Evolutionary conservation across 2,329 filamentous ascomycete species (phyloP), one percentile per base, ranked within the genome.

Genomic region (Rhynchosporium agropyri): DNA sequence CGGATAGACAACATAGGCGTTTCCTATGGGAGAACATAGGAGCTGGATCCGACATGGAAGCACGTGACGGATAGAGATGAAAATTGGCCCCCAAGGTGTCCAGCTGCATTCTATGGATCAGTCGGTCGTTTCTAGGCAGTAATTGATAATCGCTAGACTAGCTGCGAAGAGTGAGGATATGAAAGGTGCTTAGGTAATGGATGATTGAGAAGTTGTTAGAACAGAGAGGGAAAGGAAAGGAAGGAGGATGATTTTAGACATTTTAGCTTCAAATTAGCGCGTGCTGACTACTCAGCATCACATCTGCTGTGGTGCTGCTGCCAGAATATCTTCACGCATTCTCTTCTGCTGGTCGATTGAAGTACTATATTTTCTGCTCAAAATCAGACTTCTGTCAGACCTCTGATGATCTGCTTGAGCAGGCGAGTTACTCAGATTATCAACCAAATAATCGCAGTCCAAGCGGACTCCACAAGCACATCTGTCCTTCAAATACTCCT

Each of bases 181-280:
- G 15, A n/a, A 43, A n/a, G 42, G 10, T n/a, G 9, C 20, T 38
- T 1, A 36, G 5, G 10, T 20, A 15, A 51, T 13, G 2, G 7
- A 51, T 7, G 20, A 20, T 6, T 36, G 28, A 3, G 31, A 54
- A 28, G 36, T 40, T 28, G 51, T 40, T 54, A 20, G 51, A 40
- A 1, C 40, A 20, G 10, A n/a, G 20, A 20, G n/a, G 8, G 26
- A n/a, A 8, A 28, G 33, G 12, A n/a, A 40, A n/a, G 36, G 31
- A 31, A 40, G 3, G 51, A 4, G 4, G 20, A 28, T 54, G 28
- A 15, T 28, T 54, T 54, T 54, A 36, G 31, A 36, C 2, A 33
- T 33, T 50, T 38, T 53, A 40, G 36, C 36, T 20, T 29, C n/a
- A 10, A 29, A 4, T 33, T 54, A 54, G 51, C 51, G 51, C 26